A percentile compares a stretch with the other conserved stretches of the same genome.
These are phyloP conservation scores for Yamagishiella unicocca DNA, from an alignment of 139 green algal genomes.

Conservation along the genomic window DNA sequence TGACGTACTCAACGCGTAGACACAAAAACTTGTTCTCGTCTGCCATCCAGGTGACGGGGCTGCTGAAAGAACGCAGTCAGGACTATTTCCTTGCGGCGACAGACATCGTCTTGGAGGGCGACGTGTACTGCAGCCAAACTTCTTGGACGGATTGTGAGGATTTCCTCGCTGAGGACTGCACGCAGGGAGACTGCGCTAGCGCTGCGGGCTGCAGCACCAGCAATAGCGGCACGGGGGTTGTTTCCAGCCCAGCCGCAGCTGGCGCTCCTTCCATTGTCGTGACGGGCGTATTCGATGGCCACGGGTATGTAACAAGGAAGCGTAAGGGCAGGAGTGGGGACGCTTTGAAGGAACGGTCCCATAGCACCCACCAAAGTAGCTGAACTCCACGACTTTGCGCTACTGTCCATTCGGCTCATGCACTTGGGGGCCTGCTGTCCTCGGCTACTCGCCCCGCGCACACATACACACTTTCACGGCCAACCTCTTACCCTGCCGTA, in stretches of 20 bases:
- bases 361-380: too few relatives aligned
- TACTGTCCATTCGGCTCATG: not conserved
- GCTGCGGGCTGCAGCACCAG: not conserved
- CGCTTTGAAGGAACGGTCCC: too few relatives aligned
- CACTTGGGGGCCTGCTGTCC: not conserved
- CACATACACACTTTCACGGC: not conserved
- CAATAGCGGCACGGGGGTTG: not conserved
- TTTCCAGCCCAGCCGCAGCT: not conserved
- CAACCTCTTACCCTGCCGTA: not conserved
- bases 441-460: not conserved
- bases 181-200: not conserved
- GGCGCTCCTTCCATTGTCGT: constrained; percentile 1
- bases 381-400: too few relatives aligned
- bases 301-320: not conserved
- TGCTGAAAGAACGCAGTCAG: constrained; percentile 21
- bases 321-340: not conserved
- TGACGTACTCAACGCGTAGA: not conserved
- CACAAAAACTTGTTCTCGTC: too few relatives aligned
- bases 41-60: not conserved
- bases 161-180: too few relatives aligned
- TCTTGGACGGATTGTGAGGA: not conserved
- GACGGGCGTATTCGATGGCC: constrained; percentile 35
- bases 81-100: constrained; percentile 9
- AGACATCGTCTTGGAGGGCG: not conserved
- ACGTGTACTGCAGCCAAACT: not conserved